Percentiles rank a stretch among this genome's conserved stretches.
Evolutionary conservation across 129 eudicot species (phyloP).

Genomic region (Apium graveolens): DNA sequence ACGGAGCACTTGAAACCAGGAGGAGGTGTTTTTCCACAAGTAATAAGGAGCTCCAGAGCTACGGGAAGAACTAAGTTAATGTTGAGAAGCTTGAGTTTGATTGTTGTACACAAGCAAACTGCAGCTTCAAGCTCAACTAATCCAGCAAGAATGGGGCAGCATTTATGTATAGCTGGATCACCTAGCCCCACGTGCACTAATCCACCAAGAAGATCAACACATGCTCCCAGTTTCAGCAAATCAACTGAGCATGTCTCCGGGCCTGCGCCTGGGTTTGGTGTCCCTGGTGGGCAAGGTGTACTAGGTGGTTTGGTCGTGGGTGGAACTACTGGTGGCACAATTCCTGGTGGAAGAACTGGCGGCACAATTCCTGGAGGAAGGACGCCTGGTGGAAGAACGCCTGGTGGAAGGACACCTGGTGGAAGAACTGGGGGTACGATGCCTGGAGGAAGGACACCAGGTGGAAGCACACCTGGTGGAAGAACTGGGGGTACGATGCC

Average conservation of each 20-base stretch:
- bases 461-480: conserved; percentile 13
- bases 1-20: conserved; percentile 86
- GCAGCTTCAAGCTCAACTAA: conserved; percentile 84
- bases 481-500: conserved; percentile 10
- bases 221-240: conserved; percentile 71
- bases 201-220: conserved; percentile 91
- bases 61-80: conserved; percentile 54
- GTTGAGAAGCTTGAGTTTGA: conserved; percentile 62
- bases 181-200: conserved; percentile 68
- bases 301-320: conserved; percentile 10
- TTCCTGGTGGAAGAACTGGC: conserved; percentile 12
- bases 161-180: conserved; percentile 56
- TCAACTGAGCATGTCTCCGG: conserved; percentile 54
- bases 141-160: conserved; percentile 71
- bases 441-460: conserved; percentile 5
- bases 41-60: conserved; percentile 74
- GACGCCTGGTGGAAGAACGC: conserved; percentile 4
- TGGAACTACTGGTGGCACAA: conserved; percentile 10
- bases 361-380: conserved; percentile 4
- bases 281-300: conserved; percentile 40
- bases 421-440: background rate
- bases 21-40: conserved; percentile 86
- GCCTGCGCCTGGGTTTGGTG: background rate
- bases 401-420: conserved; percentile 17
- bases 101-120: conserved; percentile 75